Evolutionary conservation across 179 eudicot genomes (phyloP), one percentile per base, ranked within the genome.

Genomic region (Camellia oleifera): DNA sequence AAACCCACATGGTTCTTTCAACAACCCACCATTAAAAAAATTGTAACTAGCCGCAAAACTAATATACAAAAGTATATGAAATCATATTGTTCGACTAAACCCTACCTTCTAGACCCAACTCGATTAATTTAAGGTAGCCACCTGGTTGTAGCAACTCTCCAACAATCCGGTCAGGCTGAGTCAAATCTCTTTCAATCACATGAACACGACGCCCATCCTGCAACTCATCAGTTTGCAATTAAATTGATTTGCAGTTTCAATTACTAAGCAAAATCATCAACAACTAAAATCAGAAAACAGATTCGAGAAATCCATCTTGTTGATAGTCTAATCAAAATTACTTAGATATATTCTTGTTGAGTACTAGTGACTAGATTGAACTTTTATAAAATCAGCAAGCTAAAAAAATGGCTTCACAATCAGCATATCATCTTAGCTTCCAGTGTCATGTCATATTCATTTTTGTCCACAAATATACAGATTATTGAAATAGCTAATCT

Each of bases 81-180:
- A 48, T 71, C 2, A 42, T 11, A 1, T 20, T 26, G 17, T 13
- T 7, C 12, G 11, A 50, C 1, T 32, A 12, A 15, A 13, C 32
- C 40, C 12, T 75, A 92, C 97, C 94, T 83, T 89, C 88, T 81
- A 92, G 85, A 76, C 94, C 97, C 81, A 92, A 79, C 71, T 92
- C 94, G 26, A 91, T 78, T 86, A 92, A 82, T 78, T 91, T 92
- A 69, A 92, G 90, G 76, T 92, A 92, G 78, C 97, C 97, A 64
- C 97, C 97, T 46, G 94, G 97, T 79, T 92, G 97, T 78, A 92
- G 86, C 45, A 92, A 87, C 67, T 92, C 94, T 62, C 97, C 94
- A 67, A 92, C 97, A 70, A 92, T 92, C 45, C 94, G 78, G 80
- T 89, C 90, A 14, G 94, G 97, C 85, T 90, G 92, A 53, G 70